phyloP scores from a whole-genome alignment of 345 rosid genomes.

The Citrus australasica region DNA sequence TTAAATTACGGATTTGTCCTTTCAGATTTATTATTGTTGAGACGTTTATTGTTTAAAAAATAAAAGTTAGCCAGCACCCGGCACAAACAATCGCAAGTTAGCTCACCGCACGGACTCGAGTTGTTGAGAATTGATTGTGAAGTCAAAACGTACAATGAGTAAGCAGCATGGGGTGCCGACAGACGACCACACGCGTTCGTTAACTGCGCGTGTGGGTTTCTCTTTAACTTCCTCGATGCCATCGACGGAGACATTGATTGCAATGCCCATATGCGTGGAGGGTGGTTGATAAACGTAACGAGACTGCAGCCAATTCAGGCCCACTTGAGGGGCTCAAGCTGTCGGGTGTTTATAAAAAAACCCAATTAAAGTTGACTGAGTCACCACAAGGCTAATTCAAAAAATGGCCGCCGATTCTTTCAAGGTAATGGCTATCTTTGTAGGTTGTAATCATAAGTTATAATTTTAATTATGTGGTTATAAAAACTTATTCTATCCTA shows the following conservation, averaged over 20 bases:
- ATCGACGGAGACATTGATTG: not conserved
- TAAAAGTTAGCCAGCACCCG: too few species aligned
- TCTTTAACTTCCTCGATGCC: not conserved
- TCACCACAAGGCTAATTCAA: too few species aligned
- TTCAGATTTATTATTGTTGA: too few species aligned
- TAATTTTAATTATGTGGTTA: too few species aligned
- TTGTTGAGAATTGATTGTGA: not conserved
- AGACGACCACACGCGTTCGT: not conserved
- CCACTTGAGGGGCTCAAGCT: not conserved
- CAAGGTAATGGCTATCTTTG: too few species aligned
- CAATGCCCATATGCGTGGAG: not conserved
- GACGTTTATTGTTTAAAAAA: too few species aligned
- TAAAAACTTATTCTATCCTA: fast-evolving
- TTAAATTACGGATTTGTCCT: too few species aligned
- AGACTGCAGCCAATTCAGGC: not conserved
- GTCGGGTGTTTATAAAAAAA: too few species aligned
- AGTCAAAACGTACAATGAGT: not conserved
- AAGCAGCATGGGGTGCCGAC: not conserved
- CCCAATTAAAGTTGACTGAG: too few species aligned
- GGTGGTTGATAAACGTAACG: too few species aligned
- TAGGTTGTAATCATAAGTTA: too few species aligned
- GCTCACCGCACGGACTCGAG: not conserved
- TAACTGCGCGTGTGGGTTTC: not conserved
- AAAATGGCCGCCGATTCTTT: too few species aligned
- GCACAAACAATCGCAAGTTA: not conserved